Percentiles rank a stretch among this genome's conserved stretches.
phyloP scores from a whole-genome alignment of 1,284 basidiomycete species.

The Cutaneotrichosporon sp. region DNA sequence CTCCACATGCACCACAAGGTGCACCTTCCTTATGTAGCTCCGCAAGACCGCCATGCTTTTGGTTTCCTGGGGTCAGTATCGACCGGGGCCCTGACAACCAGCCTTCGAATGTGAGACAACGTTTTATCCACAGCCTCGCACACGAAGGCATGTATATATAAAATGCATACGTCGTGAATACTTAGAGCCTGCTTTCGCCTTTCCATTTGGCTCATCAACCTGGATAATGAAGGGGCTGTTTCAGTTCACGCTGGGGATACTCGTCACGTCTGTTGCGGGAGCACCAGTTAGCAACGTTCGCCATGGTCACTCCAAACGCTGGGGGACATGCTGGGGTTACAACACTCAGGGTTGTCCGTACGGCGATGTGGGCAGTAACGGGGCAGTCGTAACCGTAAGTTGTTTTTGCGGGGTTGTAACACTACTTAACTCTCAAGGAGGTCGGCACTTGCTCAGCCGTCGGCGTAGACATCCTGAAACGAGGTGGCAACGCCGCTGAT shows the following conservation, averaged over 20 bases:
- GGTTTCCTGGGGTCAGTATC: too few species aligned
- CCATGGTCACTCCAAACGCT: slow-evolving; percentile 8
- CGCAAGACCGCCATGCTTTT: too few species aligned
- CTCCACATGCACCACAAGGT: too few species aligned
- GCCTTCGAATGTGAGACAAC: too few species aligned
- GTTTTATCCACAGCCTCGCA: too few species aligned
- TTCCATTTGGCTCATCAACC: too few species aligned
- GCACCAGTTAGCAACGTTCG: neutral
- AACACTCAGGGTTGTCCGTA: slow-evolving; percentile 26
- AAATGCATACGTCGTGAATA: too few species aligned
- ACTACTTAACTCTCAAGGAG: slow-evolving; percentile 19
- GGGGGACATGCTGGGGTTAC: slow-evolving; percentile 22
- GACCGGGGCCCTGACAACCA: too few species aligned
- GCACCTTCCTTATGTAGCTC: too few species aligned
- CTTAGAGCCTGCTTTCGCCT: too few species aligned
- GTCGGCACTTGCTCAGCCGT: slow-evolving; percentile 49
- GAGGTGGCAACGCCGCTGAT: slow-evolving; percentile 49
- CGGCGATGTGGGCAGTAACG: slow-evolving; percentile 17
- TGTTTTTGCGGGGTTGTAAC: neutral
- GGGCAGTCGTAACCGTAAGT: slow-evolving; percentile 27
- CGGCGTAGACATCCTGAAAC: slow-evolving; percentile 42
- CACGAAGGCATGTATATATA: too few species aligned
- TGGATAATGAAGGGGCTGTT: too few species aligned
- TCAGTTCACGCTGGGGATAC: neutral
- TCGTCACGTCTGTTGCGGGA: neutral